These are phyloP conservation scores for Citrullus colocynthis DNA, from an alignment of 306 rosid genomes.

Conservation along the genomic window DNA sequence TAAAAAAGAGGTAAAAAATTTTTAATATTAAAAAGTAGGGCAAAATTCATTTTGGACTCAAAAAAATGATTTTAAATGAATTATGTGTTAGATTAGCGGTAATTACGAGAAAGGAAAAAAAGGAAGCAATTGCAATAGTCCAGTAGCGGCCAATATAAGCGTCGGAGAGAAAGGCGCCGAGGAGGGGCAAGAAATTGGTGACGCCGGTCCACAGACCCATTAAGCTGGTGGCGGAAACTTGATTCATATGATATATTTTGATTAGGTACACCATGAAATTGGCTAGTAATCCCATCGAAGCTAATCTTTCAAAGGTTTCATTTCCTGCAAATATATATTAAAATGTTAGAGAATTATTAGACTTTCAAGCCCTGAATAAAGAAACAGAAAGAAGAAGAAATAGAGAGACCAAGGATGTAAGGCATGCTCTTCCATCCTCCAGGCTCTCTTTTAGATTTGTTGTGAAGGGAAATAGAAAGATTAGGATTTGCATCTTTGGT, in stretches of 20 bases:
- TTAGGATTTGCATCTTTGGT: background rate
- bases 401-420: background rate
- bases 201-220: constrained; percentile 52
- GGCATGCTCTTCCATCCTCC: background rate
- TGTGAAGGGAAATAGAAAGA: background rate
- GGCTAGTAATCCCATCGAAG: constrained; percentile 50
- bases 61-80: too few relatives aligned
- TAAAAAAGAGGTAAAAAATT: too few relatives aligned
- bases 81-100: too few relatives aligned
- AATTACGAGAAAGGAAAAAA: constrained; percentile 37
- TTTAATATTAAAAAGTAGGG: too few relatives aligned
- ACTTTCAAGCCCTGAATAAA: too few relatives aligned
- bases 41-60: too few relatives aligned
- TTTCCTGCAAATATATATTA: constrained; percentile 28
- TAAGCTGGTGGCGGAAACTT: constrained; percentile 52
- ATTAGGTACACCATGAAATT: constrained; percentile 75
- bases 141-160: constrained; percentile 62
- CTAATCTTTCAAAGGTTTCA: constrained; percentile 80
- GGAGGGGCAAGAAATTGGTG: constrained; percentile 45
- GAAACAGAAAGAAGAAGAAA: background rate
- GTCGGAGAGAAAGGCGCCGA: constrained; percentile 83
- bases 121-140: constrained; percentile 58
- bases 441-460: background rate
- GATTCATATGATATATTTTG: constrained; percentile 49
- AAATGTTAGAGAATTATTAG: too few relatives aligned